Conservation (phyloP, 768 basidiomycete species). For the Serpula lacrymans region DNA sequence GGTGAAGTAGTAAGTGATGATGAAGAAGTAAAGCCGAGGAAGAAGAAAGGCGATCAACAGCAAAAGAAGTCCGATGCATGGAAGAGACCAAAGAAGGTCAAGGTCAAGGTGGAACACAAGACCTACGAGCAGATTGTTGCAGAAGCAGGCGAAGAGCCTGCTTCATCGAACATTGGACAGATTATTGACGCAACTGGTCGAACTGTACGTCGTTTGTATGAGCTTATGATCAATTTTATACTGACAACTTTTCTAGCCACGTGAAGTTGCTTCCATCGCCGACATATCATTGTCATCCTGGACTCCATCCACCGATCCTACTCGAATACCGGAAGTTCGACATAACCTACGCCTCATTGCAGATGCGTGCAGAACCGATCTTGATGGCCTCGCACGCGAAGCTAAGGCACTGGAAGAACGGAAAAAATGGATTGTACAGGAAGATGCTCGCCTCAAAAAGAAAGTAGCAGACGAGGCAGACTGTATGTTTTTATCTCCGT, state of each 20-base stretch:
- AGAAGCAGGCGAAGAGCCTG: slow-evolving; percentile 68
- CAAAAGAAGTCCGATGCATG: slow-evolving; percentile 72
- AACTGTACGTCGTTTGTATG: slow-evolving; percentile 52
- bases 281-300: slow-evolving; percentile 74
- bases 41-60: slow-evolving; percentile 49
- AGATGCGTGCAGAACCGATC: slow-evolving; percentile 76
- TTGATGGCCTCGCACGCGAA: slow-evolving; percentile 88
- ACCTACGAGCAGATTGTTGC: slow-evolving; percentile 95
- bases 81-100: slow-evolving; percentile 84
- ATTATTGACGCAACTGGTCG: slow-evolving; percentile 96
- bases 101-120: slow-evolving; percentile 87
- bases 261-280: slow-evolving; percentile 83
- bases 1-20: slow-evolving; percentile 77
- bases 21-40: slow-evolving; percentile 37
- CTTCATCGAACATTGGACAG: slow-evolving; percentile 63
- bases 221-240: not conserved
- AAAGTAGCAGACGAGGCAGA: slow-evolving; percentile 75
- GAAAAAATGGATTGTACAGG: slow-evolving; percentile 65
- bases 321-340: slow-evolving; percentile 92
- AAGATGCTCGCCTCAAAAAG: slow-evolving; percentile 68
- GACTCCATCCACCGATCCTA: slow-evolving; percentile 85
- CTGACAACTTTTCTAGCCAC: slow-evolving; percentile 46
- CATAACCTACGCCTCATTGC: slow-evolving; percentile 90
- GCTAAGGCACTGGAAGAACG: slow-evolving; percentile 80
- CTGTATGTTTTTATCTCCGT: slow-evolving; percentile 40